Evolutionary conservation across 768 basidiomycete species (phyloP), one percentile per base, ranked within the genome.

Genomic region (Naganishia onofrii): DNA sequence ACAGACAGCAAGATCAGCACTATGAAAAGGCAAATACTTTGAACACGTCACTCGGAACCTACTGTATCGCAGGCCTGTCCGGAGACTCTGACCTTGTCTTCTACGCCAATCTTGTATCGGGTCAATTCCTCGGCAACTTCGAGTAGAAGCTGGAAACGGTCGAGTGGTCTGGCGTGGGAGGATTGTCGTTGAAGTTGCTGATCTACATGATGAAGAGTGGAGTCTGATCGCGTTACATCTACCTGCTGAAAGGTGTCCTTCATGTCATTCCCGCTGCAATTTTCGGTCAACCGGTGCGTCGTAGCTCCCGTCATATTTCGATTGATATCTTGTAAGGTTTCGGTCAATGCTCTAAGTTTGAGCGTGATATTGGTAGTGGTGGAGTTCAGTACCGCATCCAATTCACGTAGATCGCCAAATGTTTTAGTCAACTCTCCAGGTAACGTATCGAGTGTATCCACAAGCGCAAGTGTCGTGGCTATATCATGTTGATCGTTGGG

Each of bases 41-140:
- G 34, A 12, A 36, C 34, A 55, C n/a, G n/a, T 26, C 29, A 15
- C 9, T 31, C 88, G 10, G 82, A 81, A 76, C 88, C 87, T 81
- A 97, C 88, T 75, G 87, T 89, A 83, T 97, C 93, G 44, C 91
- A 91, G 31, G 93, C 93, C 72, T 88, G 89, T 74, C 89, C 92
- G 23, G 92, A 92, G 71, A 95, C 92, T 76, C 92, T 87, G 81
- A 97, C 95, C 85, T 97, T 97, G 87, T 98, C 96, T 81, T 97
- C 95, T 66, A 91, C 91, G 31, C 95, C 94, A 71, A 93, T 86
- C 81, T 93, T 92, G 82, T 96, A 89, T 54, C 91, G 86, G 56
- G 86, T 84, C 0, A 93, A 93, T 81, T 97, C 95, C 67, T 98
- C 94, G 8, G 93, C 92, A 77, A 98, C 93, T 79, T 96, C 92